Percentiles rank a stretch among this genome's conserved stretches.
Evolutionary conservation across 805 yeast genomes (phyloP).

Genomic region (Kurtzmaniella fragi): DNA sequence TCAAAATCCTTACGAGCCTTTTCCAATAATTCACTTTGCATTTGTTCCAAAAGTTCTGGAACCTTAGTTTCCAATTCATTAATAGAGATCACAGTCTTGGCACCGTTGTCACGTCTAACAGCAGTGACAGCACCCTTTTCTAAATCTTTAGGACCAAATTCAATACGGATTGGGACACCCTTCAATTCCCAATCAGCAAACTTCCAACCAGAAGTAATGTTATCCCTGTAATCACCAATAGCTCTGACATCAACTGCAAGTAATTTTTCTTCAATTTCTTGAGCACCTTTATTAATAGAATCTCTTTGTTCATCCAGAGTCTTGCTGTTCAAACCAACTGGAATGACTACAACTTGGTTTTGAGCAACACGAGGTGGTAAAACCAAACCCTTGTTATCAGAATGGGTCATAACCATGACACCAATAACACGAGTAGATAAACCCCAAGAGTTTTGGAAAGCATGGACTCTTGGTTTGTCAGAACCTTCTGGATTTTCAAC

Average conservation of each 20-base stretch:
- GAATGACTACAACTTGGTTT: slow-evolving; percentile 85
- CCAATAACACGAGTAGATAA: slow-evolving; percentile 97
- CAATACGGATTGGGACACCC: slow-evolving; percentile 92
- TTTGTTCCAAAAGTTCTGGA: slow-evolving; percentile 72
- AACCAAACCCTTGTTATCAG: slow-evolving; percentile 97
- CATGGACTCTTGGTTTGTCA: slow-evolving; percentile 79
- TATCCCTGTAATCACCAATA: slow-evolving; percentile 83
- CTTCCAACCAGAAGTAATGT: slow-evolving; percentile 98
- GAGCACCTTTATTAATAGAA: slow-evolving; percentile 65
- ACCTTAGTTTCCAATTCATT: slow-evolving; percentile 60
- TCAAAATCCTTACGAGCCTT: slow-evolving; percentile 83
- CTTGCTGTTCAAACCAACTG: slow-evolving; percentile 91
- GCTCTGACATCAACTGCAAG: slow-evolving; percentile 63
- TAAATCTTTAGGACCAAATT: slow-evolving; percentile 94
- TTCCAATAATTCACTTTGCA: slow-evolving; percentile 70
- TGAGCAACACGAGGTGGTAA: slow-evolving; percentile 97
- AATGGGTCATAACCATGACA: slow-evolving; percentile 98
- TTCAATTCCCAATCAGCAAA: slow-evolving; percentile 95
- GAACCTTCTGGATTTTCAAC: slow-evolving; percentile 95
- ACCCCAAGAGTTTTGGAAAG: slow-evolving; percentile 99
- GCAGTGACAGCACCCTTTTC: slow-evolving; percentile 74
- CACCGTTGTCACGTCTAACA: slow-evolving; percentile 89
- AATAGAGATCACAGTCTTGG: slow-evolving; percentile 63
- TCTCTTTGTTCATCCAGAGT: slow-evolving; percentile 72
- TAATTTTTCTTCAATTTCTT: slow-evolving; percentile 60